Base-by-base conservation (phyloP, 345 rosid genomes). In the Rhodamnia argentea region DNA sequence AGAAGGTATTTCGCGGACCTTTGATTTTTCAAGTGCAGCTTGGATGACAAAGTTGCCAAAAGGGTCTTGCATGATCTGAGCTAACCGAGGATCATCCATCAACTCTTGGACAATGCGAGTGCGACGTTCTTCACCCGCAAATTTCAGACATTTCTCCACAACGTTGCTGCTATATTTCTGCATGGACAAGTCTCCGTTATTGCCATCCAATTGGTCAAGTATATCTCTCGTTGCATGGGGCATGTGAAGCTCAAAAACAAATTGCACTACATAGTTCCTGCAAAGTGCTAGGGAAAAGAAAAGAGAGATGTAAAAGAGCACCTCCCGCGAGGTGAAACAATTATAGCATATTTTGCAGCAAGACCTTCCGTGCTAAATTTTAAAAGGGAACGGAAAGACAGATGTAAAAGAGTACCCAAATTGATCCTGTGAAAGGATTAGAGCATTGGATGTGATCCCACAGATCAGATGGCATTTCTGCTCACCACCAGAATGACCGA, bases 131-230 rank as follows among this genome's bases (percentile, higher is more conserved):
- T 95, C 96, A 84, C 90, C 90, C 23, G 93, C 90, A 87, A 90
- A 89, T 88, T 90, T 91, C 85, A 96, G 88, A 87, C 98, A 96
- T 87, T 92, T 95, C 91, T 96, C 98, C 52, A 96, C 98, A 83
- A 96, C 98, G 78, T 96, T 96, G 90, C 98, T 96, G 90, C 98
- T 93, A 86, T 94, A 96, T 86, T 96, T 96, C 92, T 93, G 97
- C 95, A 95, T 89, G 14, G 98, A 92, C 85, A 96, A 90, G 87
- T 91, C 96, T n/a, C 93, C 94, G 85, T 89, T 94, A 86, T 90
- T 92, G 56, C 98, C 98, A 89, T 91, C 91, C 90, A 96, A 85
- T 82, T 91, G 95, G 85, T 93, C 91, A 37, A 95, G 92, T 83
- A 94, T 93, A 84, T 91, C 88, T 37, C 76, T 84, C 23, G 87